phyloP scores from a whole-genome alignment of 2,329 filamentous ascomycete species.

The Tolypocladium album region DNA sequence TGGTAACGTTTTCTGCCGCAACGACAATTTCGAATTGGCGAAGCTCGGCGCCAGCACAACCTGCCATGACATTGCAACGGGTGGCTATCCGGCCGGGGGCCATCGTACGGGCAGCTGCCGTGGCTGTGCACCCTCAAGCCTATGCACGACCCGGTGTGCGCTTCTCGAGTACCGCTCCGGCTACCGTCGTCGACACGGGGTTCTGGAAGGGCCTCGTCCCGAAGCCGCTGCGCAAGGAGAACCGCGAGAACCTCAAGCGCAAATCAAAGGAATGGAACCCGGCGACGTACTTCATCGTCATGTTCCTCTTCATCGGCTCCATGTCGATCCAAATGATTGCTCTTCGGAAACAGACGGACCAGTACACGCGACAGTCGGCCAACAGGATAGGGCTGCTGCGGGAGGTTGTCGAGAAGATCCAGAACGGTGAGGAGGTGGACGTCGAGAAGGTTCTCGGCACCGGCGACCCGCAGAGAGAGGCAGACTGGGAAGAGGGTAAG shows the following conservation, averaged over 20 bases:
- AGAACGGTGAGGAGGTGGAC: slow-evolving; percentile 68
- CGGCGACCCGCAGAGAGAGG: slow-evolving; percentile 62
- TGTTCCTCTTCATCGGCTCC: slow-evolving; percentile 81
- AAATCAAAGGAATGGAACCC: slow-evolving; percentile 64
- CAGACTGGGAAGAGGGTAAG: slow-evolving; percentile 79
- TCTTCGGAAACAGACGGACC: slow-evolving; percentile 62
- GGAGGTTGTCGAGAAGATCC: slow-evolving; percentile 63
- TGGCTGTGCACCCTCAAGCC: background rate
- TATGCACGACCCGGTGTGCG: slow-evolving; percentile 9
- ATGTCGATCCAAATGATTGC: slow-evolving; percentile 91
- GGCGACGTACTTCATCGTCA: slow-evolving; percentile 70
- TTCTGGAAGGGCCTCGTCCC: slow-evolving; percentile 65
- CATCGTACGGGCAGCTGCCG: background rate
- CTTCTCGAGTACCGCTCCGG: slow-evolving; percentile 27
- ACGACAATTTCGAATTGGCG: background rate
- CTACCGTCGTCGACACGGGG: slow-evolving; percentile 42
- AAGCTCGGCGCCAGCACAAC: background rate
- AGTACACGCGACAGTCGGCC: slow-evolving; percentile 66
- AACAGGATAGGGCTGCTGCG: slow-evolving; percentile 65
- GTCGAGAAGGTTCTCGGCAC: slow-evolving; percentile 75
- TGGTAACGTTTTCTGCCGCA: background rate
- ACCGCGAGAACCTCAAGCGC: slow-evolving; percentile 22
- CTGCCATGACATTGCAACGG: slow-evolving; percentile 6
- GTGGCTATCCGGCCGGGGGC: background rate
- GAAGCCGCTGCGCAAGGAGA: slow-evolving; percentile 46